Evolutionary conservation across 495 filamentous ascomycete genomes (phyloP), one percentile per base, ranked within the genome.

Genomic region (Penicillium fimorum): DNA sequence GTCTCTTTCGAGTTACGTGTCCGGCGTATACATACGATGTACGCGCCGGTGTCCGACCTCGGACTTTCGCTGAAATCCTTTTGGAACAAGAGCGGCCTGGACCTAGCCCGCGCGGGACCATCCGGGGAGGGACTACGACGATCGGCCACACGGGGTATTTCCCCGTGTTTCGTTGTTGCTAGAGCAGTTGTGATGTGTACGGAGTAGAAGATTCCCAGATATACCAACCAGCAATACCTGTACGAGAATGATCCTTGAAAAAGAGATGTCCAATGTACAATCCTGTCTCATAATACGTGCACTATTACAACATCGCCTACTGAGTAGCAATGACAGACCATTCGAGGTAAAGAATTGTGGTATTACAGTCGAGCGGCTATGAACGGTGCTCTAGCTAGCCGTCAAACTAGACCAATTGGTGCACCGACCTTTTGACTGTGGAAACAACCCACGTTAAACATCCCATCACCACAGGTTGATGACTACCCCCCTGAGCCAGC

Each of bases 401-500:
- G 17, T 38, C 35, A 0, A 43, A 43, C 18, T 3, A 22, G 17
- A 43, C 18, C 41, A 43, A 43, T 5, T 2, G 6, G 10, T 18
- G 18, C 1, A 7, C 15, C 15, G 35, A n/a, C 35, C 35, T 1
- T 38, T 38, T 38, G n/a, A 17, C 6, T 5, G 35, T 5, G 15
- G 6, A 17, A 38, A n/a, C 7, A n/a, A 38, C 8, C 35, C 6
- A 38, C 2, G 15, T 6, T 38, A 15, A 17, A 38, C 15, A 38
- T 38, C 35, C 2, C 35, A 38, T 38, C n/a, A 25, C 15, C 25
- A 7, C 29, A 11, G 1, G 13, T 47, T 18, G 1, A 22, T 30
- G 12, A 49, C 20, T 53, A 35, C 40, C 18, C 43, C 25, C 47
- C 47, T 12, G 57, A 55, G n/a, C 60, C 61, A 2, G 68, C 72